phyloP scores from a whole-genome alignment of 345 rosid species.

The Nasturtium officinale region DNA sequence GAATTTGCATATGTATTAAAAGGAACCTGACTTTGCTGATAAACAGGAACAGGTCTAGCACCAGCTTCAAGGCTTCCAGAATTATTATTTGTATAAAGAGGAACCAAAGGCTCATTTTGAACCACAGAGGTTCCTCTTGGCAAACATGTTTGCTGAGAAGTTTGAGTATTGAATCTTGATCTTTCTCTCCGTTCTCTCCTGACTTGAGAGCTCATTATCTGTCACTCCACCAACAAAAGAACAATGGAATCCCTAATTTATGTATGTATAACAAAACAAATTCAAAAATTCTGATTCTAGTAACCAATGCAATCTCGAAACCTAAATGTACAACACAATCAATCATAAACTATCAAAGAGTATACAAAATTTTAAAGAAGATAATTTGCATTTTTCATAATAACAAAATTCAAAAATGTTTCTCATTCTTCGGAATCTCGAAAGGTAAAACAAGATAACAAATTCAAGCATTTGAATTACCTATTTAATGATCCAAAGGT shows the following conservation, averaged over 20 bases:
- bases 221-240: slow-evolving; percentile 10
- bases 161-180: slow-evolving; percentile 44
- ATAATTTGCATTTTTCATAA: too few species aligned
- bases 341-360: too few species aligned
- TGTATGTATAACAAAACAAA: neutral
- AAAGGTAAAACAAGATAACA: neutral
- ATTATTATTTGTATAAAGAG: slow-evolving; percentile 20
- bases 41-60: slow-evolving; percentile 1
- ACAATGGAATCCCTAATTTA: slow-evolving; percentile 3
- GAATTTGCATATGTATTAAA: slow-evolving; percentile 13
- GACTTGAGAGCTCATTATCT: slow-evolving; percentile 60
- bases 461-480: neutral
- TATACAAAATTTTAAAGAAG: too few species aligned
- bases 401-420: neutral
- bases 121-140: slow-evolving; percentile 55
- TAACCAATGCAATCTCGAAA: neutral
- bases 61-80: slow-evolving; percentile 27
- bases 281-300: slow-evolving; percentile 1
- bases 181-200: slow-evolving; percentile 57
- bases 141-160: slow-evolving; percentile 62
- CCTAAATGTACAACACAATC: neutral
- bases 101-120: slow-evolving; percentile 4
- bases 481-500: neutral
- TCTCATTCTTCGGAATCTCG: neutral
- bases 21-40: slow-evolving; percentile 16